Conservation (phyloP, 495 filamentous ascomycete species). For the Tetracladium marchalianum region DNA sequence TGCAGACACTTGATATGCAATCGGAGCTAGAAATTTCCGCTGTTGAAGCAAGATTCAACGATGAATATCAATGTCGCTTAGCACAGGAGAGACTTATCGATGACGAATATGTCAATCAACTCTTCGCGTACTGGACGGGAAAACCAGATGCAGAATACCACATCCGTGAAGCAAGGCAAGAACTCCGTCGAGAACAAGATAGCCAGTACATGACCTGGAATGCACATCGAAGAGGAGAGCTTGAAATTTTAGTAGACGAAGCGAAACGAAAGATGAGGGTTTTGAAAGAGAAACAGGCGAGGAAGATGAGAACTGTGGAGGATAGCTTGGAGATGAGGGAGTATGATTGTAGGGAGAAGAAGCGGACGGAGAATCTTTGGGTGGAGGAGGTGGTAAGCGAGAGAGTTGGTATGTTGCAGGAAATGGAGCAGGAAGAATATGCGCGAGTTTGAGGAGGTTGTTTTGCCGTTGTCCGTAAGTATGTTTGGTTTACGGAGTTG, state of each 20-base stretch:
- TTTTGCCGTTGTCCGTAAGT: too few relatives aligned
- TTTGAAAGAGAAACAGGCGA: conserved; percentile 6
- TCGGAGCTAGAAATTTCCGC: conserved; percentile 5
- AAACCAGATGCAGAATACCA: conserved; percentile 7
- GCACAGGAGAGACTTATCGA: conserved; percentile 13
- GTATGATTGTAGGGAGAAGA: conserved; percentile 9
- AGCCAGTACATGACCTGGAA: conserved; percentile 16
- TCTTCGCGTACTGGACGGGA: conserved; percentile 6
- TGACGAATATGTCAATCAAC: conserved; percentile 9
- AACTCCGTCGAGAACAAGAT: conserved; percentile 9
- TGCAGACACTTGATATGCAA: conserved; percentile 1
- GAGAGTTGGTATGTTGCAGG: conserved; percentile 8
- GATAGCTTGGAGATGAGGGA: conserved; percentile 5
- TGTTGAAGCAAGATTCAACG: conserved; percentile 1
- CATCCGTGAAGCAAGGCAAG: conserved; percentile 11
- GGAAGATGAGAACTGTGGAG: conserved; percentile 7
- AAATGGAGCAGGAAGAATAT: conserved; percentile 5
- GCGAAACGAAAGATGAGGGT: conserved; percentile 12
- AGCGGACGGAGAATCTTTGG: conserved; percentile 8
- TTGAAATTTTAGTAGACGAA: conserved; percentile 4
- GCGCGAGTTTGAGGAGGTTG: too few relatives aligned
- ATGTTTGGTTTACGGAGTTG: too few relatives aligned
- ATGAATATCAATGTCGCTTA: conserved; percentile 12
- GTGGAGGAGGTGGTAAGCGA: conserved; percentile 11
- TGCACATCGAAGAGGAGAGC: conserved; percentile 4